Base-by-base conservation (phyloP, 2,329 filamentous ascomycete genomes). In the Orbilia blumenaviensis region DNA sequence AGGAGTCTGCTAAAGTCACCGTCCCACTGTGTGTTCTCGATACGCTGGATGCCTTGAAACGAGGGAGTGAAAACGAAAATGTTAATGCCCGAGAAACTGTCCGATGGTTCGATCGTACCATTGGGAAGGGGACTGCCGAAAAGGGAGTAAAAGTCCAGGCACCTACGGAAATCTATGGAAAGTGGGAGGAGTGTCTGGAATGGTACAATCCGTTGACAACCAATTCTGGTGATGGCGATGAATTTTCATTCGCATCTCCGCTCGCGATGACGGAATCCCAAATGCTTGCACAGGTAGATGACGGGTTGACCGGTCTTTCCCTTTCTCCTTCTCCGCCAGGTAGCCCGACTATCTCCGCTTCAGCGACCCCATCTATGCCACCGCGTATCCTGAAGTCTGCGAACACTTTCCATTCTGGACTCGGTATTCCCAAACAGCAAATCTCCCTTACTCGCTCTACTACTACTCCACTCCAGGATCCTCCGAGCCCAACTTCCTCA, bases 21-120 rank as follows among this genome's bases (percentile, higher is more conserved):
- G 84, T 87, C 66, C 86, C 86, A 66, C 82, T 86, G 36, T 86
- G 86, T 81, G 81, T 79, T 7, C 69, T 81, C 32, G 80, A 82
- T 66, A 44, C 77, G 12, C 78, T 82, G 18, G 81, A 82, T 36
- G 74, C 79, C 42, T 68, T 80, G 12, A 81, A 81, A 58, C 77
- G 80, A 52, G 79, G 80, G 18, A 80, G 80, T 21, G 79, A 79
- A 23, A 34, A 77, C n/a, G 76, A 76, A 78, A 85, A 85, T 63
- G 83, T 85, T 78, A 86, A 86, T 79, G 85, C 85, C 48, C 84
- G 85, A 60, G 85, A 86, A 80, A 84, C 85, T 9, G 84, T 86
- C 75, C 85, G 85, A 68, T 86, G 85, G 78, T 85, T 86, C 78
- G 85, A 86, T 73, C 84, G 84, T 29, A 66, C 66, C 83, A 84